Conservation (phyloP, 2,329 filamentous ascomycete species). For the Botrytis hyacinthi region DNA sequence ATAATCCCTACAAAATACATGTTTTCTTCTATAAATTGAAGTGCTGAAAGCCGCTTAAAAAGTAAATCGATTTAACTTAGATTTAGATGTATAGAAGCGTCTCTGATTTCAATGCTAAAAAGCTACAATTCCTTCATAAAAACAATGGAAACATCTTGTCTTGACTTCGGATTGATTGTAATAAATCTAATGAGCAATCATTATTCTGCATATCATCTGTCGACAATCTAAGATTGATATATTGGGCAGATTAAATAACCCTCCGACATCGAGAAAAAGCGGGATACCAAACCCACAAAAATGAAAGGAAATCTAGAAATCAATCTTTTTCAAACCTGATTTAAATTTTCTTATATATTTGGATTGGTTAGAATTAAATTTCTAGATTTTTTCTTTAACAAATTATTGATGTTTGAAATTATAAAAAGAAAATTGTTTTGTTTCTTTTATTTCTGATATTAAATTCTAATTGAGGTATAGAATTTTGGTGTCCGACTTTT, state of each 20-base stretch:
- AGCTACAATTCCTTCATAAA: not conserved
- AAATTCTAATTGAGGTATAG: too few relatives aligned
- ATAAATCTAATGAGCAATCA: not conserved
- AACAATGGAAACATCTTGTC: not conserved
- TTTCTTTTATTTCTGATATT: too few relatives aligned
- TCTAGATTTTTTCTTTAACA: too few relatives aligned
- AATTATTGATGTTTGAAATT: too few relatives aligned
- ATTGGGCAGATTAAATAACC: not conserved
- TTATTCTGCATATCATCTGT: not conserved
- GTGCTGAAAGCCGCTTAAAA: not conserved
- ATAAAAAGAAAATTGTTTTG: too few relatives aligned
- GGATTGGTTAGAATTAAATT: accelerated
- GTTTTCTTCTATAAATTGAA: not conserved
- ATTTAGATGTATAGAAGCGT: not conserved
- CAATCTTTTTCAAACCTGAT: too few relatives aligned
- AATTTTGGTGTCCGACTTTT: too few relatives aligned
- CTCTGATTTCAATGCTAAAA: not conserved
- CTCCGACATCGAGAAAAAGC: too few relatives aligned
- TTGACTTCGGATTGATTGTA: not conserved
- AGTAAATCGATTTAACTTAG: not conserved
- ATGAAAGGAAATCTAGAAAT: too few relatives aligned
- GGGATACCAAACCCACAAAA: too few relatives aligned
- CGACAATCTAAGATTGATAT: not conserved
- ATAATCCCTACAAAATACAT: not conserved
- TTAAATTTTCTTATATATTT: too few relatives aligned